These are phyloP conservation scores for Wakefieldia striispora DNA, from an alignment of 768 basidiomycete genomes.

Conservation along the genomic window DNA sequence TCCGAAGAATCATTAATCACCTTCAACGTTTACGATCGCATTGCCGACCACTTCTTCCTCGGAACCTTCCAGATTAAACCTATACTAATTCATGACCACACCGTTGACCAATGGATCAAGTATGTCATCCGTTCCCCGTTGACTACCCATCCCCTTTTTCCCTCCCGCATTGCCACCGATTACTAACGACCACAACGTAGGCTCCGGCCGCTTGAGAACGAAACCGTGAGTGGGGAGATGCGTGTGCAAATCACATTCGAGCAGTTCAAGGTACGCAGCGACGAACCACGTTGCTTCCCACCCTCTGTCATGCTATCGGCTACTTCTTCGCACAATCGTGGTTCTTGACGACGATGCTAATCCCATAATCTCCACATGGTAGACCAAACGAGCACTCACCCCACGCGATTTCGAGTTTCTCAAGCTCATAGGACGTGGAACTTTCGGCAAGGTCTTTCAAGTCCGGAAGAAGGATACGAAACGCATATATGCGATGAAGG, in stretches of 20 bases:
- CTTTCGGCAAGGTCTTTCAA: conserved; percentile 98
- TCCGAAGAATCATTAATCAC: conserved; percentile 80
- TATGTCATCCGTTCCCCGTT: conserved; percentile 42
- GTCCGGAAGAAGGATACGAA: conserved; percentile 97
- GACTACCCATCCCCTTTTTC: conserved; percentile 10
- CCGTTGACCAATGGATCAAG: conserved; percentile 97
- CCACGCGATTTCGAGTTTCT: conserved; percentile 98
- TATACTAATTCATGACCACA: conserved; percentile 85
- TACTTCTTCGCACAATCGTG: conserved; percentile 23
- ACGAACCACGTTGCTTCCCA: conserved; percentile 21
- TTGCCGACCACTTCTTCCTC: conserved; percentile 82
- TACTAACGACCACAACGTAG: conserved; percentile 37
- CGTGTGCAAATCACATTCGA: conserved; percentile 94
- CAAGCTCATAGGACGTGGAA: conserved; percentile 97
- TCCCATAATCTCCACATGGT: conserved; percentile 17
- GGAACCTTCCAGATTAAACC: conserved; percentile 93
- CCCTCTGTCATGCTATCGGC: conserved; percentile 23
- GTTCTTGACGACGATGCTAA: conserved; percentile 20
- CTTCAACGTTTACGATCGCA: conserved; percentile 90
- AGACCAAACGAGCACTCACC: conserved; percentile 85
- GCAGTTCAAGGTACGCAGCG: conserved; percentile 67
- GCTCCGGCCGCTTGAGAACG: conserved; percentile 72
- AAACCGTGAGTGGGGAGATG: conserved; percentile 88
- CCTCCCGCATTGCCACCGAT: conserved; percentile 7
- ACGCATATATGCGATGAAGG: conserved; percentile 99